Percentiles rank a stretch among this genome's conserved stretches.
These are phyloP conservation scores for Prunus mume DNA, from an alignment of 306 rosid genomes.

Conservation along the genomic window DNA sequence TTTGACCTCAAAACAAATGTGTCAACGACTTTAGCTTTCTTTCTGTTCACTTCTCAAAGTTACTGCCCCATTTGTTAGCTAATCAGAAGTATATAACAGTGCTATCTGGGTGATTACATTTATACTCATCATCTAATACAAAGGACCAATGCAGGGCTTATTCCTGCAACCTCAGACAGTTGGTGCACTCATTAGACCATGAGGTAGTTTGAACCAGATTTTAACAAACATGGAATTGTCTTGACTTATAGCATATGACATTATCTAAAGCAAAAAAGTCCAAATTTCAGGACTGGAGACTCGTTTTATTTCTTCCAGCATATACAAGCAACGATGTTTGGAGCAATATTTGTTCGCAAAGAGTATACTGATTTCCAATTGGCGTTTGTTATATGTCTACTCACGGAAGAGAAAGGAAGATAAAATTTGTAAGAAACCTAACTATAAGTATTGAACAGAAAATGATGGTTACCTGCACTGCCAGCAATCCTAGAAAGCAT, in stretches of 20 bases:
- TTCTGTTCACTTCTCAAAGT: too few relatives aligned
- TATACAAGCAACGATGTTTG: background rate
- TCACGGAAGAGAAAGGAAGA: background rate
- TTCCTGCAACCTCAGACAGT: background rate
- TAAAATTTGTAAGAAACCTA: background rate
- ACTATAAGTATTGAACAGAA: background rate
- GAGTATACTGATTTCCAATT: background rate
- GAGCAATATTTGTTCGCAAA: background rate
- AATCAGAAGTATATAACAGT: too few relatives aligned
- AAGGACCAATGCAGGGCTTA: background rate
- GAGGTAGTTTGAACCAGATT: background rate
- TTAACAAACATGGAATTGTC: background rate
- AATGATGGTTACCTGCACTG: conserved; percentile 58
- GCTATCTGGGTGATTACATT: too few relatives aligned
- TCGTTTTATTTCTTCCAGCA: background rate
- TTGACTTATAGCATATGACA: background rate
- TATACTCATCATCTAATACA: background rate
- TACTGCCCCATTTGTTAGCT: too few relatives aligned
- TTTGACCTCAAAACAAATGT: too few relatives aligned
- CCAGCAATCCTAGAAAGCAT: conserved; percentile 81
- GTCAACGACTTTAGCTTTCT: too few relatives aligned
- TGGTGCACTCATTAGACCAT: background rate
- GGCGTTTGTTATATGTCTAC: background rate
- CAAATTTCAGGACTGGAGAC: background rate
- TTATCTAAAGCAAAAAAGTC: background rate